These are phyloP conservation scores for Biscogniauxia marginata DNA, from an alignment of 2,329 filamentous ascomycete species.

Conservation along the genomic window DNA sequence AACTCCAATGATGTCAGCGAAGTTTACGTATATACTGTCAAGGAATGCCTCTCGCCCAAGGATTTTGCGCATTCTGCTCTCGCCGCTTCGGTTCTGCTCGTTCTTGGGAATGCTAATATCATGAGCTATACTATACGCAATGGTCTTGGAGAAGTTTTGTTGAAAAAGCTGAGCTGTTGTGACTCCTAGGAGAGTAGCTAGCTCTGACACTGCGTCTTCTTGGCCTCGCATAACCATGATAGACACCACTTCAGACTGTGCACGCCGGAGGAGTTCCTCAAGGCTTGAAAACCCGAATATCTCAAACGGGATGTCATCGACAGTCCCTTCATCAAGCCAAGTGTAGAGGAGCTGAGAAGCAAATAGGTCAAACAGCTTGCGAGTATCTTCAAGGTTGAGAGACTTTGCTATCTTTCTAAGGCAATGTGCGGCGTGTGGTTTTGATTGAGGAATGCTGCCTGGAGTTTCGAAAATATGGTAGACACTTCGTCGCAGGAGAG, in stretches of 20 bases:
- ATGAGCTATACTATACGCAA: slow-evolving; percentile 81
- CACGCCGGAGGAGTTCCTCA: slow-evolving; percentile 64
- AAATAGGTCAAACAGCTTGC: slow-evolving; percentile 77
- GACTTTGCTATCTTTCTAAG: slow-evolving; percentile 63
- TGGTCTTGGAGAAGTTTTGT: slow-evolving; percentile 70
- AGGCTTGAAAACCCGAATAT: slow-evolving; percentile 79
- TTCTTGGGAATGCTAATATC: slow-evolving; percentile 56
- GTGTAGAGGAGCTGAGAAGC: slow-evolving; percentile 87
- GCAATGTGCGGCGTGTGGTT: slow-evolving; percentile 70
- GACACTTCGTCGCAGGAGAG: slow-evolving; percentile 79
- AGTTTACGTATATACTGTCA: slow-evolving; percentile 63
- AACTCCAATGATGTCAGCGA: slow-evolving; percentile 72
- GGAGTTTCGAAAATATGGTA: slow-evolving; percentile 95
- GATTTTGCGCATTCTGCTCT: slow-evolving; percentile 65
- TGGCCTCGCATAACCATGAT: slow-evolving; percentile 81
- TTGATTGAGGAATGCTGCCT: slow-evolving; percentile 64
- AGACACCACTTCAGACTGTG: slow-evolving; percentile 74
- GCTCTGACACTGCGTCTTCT: slow-evolving; percentile 57
- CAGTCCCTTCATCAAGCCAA: slow-evolving; percentile 69
- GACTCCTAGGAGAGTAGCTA: slow-evolving; percentile 58
- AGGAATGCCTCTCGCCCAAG: slow-evolving; percentile 67
- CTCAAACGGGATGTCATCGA: slow-evolving; percentile 76
- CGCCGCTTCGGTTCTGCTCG: slow-evolving; percentile 52
- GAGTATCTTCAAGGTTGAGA: slow-evolving; percentile 64
- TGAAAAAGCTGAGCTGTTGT: slow-evolving; percentile 59